phyloP scores from a whole-genome alignment of 371 early-diverging fungal genomes.

The Apophysomyces sp. region DNA sequence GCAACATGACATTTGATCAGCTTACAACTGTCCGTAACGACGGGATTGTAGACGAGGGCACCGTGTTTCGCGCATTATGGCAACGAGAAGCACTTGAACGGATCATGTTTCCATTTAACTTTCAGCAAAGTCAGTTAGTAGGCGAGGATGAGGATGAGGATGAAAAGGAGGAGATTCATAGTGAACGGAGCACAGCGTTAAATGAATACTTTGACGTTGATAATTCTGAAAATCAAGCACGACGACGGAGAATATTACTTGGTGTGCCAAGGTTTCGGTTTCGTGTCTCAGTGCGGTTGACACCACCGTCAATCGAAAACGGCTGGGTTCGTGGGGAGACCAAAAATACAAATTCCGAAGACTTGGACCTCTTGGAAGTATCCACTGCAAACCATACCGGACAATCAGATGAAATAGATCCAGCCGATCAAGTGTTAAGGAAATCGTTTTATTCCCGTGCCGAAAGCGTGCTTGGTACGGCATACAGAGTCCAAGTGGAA shows the following conservation, averaged over 20 bases:
- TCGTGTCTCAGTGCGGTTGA: constrained; percentile 20
- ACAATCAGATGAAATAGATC: not conserved
- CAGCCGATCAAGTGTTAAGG: constrained; percentile 5
- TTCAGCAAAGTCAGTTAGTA: not conserved
- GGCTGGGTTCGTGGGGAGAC: constrained; percentile 9
- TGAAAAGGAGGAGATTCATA: not conserved
- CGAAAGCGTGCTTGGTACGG: constrained; percentile 30
- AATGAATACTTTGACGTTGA: constrained; percentile 51
- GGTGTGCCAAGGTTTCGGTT: constrained; percentile 43
- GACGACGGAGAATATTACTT: constrained; percentile 28
- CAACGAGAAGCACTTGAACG: constrained; percentile 46
- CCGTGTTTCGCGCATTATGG: constrained; percentile 52
- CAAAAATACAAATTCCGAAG: not conserved
- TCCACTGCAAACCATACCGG: not conserved
- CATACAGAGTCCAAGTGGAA: constrained; percentile 38
- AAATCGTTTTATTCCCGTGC: constrained; percentile 33
- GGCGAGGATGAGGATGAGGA: not conserved
- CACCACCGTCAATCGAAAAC: constrained; percentile 19
- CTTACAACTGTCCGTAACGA: constrained; percentile 40
- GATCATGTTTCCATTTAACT: constrained; percentile 28
- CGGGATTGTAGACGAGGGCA: constrained; percentile 46
- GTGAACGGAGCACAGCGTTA: constrained; percentile 30
- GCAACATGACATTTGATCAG: constrained; percentile 54
- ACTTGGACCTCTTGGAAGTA: not conserved
- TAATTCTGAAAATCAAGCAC: constrained; percentile 27